These are phyloP conservation scores for Colletotrichum sp. DNA, from an alignment of 2,329 filamentous ascomycete species.

Conservation along the genomic window DNA sequence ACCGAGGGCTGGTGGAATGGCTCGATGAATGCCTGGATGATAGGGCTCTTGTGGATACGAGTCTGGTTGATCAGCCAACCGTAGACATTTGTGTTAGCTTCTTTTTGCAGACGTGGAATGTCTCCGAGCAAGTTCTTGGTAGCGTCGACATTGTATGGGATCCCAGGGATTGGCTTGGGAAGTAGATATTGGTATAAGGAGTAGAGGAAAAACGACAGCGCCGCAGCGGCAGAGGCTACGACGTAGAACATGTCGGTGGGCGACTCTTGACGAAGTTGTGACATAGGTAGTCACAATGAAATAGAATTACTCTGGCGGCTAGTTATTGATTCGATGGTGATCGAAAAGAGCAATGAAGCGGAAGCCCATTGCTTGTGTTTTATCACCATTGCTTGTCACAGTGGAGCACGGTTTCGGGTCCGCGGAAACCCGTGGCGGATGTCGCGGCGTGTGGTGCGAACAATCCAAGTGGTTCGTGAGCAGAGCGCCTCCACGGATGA, in stretches of 20 bases:
- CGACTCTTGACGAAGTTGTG: background rate
- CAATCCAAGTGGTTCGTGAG: background rate
- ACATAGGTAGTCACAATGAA: no score
- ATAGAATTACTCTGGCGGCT: no score
- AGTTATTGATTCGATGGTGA: background rate
- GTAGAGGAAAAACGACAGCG: background rate
- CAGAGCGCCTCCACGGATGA: background rate
- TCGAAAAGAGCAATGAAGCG: accelerated
- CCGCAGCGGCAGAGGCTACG: background rate
- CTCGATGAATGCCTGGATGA: slow-evolving; percentile 37
- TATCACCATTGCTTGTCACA: background rate
- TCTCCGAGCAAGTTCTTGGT: background rate
- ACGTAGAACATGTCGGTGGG: background rate
- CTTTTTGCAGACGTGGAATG: background rate
- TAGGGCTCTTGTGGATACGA: background rate
- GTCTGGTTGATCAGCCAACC: background rate
- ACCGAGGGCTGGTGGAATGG: slow-evolving; percentile 33
- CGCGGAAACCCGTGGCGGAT: background rate
- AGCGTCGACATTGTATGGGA: background rate
- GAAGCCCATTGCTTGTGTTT: background rate
- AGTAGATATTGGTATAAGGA: background rate
- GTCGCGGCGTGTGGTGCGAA: background rate
- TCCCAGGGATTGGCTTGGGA: background rate
- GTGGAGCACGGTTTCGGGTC: background rate
- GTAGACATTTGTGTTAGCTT: background rate